Evolutionary conservation across 78 protist species (phyloP), one percentile per base, ranked within the genome.

Genomic region (Tieghemostelium lacteum): DNA sequence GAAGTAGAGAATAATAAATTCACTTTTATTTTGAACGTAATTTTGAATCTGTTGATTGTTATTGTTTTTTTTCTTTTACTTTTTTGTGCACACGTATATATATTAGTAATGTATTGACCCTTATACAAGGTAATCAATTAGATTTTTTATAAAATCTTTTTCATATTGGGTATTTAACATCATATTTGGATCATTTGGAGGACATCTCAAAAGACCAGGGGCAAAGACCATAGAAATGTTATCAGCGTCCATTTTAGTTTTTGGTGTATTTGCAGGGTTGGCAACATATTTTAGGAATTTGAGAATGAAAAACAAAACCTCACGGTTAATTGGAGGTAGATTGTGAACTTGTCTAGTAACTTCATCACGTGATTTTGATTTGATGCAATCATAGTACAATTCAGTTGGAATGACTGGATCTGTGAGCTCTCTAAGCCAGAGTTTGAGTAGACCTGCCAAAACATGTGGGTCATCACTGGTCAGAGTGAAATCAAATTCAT

Each of bases 131-230:
- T n/a, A n/a, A n/a, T 83, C 91, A 33, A 83, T 83, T 42, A 83
- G 58, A 69, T 62, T 39, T 58, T 60, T 83, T 7, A 83, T 71
- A 60, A 83, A 83, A 66, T 83, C 80, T 39, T 83, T 83, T 69
- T 83, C 91, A 29, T 83, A 83, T 69, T 83, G 91, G 8, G 91
- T 36, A 45, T 83, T 83, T 55, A 83, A 39, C 24, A 83, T 40
- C 26, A 83, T 49, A 28, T 66, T 62, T 40, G 91, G 20, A 42
- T 71, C 76, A 57, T 55, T 31, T 12, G 70, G 28, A 2, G 91
- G 76, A 58, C 78, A 83, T 31, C 91, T n/a, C 28, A 83, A 58
- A 28, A 83, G 60, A 58, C 91, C 91, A 8, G 91, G 91, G n/a
- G 78, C 69, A 28, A 83, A 83, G 1, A 83, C 91, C 91, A 83